Evolutionary conservation across 345 rosid genomes (phyloP).

Genomic region (Bruguiera sexangula): DNA sequence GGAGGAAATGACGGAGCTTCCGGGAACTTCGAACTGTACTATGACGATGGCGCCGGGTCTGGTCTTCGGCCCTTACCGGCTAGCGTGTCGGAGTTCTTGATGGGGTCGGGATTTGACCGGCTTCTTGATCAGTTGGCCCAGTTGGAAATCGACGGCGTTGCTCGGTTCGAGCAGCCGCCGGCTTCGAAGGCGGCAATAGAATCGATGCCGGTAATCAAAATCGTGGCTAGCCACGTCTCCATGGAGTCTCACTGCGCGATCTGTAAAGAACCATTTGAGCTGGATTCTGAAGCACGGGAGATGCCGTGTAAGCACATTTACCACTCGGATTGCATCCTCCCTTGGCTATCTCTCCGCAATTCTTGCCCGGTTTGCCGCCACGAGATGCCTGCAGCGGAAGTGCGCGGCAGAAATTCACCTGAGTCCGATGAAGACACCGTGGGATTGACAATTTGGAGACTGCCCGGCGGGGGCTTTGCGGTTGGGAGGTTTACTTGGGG

Average conservation of each 20-base stretch:
- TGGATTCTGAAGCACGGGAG: constrained; percentile 48
- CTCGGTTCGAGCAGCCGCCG: constrained; percentile 48
- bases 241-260: constrained; percentile 52
- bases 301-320: constrained; percentile 67
- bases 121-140: constrained; percentile 62
- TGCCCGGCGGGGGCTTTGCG: constrained; percentile 60
- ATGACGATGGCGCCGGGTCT: constrained; percentile 58
- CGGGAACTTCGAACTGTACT: constrained; percentile 51
- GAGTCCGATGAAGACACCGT: constrained; percentile 32
- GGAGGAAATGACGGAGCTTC: constrained; percentile 21
- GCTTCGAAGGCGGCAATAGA: constrained; percentile 60
- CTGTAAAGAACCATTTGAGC: constrained; percentile 51
- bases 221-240: constrained; percentile 33
- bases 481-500: constrained; percentile 59
- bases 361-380: constrained; percentile 62
- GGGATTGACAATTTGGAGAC: constrained; percentile 59
- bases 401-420: constrained; percentile 10
- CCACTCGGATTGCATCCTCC: constrained; percentile 54
- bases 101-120: constrained; percentile 73
- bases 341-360: constrained; percentile 51
- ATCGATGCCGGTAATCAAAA: constrained; percentile 51
- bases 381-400: constrained; percentile 37
- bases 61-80: constrained; percentile 61
- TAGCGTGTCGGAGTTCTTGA: constrained; percentile 64
- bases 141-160: constrained; percentile 43